These are phyloP conservation scores for Nyctanthes arbortristis DNA, from an alignment of 257 asterid genomes.

Conservation along the genomic window DNA sequence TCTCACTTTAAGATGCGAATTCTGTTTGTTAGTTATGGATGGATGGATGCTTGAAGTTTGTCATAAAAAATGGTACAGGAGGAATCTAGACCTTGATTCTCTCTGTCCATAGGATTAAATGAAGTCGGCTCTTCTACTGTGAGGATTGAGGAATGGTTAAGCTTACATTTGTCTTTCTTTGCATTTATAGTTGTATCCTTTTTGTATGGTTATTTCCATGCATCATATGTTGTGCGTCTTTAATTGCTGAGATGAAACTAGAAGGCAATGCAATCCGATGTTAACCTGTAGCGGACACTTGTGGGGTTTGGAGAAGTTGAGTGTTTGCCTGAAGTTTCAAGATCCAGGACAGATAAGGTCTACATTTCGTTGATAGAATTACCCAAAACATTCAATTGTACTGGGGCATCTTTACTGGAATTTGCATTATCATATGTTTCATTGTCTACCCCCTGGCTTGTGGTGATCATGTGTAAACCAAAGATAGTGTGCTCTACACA, in stretches of 20 bases:
- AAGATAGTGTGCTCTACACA: background rate
- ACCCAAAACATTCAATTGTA: background rate
- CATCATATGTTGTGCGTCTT: background rate
- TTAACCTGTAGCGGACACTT: background rate
- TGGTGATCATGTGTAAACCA: background rate
- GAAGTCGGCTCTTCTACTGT: background rate
- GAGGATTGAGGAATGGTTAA: background rate
- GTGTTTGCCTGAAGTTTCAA: constrained; percentile 1
- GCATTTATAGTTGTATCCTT: background rate
- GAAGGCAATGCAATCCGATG: background rate
- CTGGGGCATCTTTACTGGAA: too few species aligned
- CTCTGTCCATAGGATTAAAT: background rate
- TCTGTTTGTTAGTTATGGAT: constrained; percentile 8
- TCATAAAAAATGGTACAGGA: background rate
- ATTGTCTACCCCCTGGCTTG: background rate
- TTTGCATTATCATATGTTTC: background rate
- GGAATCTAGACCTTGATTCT: background rate
- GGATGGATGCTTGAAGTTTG: constrained; percentile 8
- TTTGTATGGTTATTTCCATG: background rate
- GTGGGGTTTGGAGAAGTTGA: constrained; percentile 13
- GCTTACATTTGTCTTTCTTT: background rate
- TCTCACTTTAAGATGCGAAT: background rate
- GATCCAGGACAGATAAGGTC: constrained; percentile 3
- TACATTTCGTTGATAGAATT: background rate
- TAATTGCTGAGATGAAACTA: constrained; percentile 5